These are phyloP conservation scores for Metschnikowia lunata DNA, from an alignment of 805 yeast species.

Conservation along the genomic window DNA sequence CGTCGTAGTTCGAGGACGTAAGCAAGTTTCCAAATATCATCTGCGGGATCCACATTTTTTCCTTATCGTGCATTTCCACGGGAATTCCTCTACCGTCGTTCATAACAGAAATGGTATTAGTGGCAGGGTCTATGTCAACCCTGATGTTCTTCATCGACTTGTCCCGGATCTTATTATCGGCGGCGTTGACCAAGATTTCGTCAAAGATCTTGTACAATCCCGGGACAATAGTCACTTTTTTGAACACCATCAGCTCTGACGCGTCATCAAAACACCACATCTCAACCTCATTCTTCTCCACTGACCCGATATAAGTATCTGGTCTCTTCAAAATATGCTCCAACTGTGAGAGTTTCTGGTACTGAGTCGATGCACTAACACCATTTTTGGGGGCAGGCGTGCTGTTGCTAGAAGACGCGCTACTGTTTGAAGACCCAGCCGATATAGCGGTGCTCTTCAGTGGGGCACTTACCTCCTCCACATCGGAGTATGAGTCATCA, in stretches of 20 bases:
- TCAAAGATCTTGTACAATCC: constrained; percentile 95
- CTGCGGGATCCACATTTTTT: constrained; percentile 90
- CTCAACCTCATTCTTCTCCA: constrained; percentile 71
- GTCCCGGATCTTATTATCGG: constrained; percentile 96
- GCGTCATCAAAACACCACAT: constrained; percentile 77
- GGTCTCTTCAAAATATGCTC: constrained; percentile 97
- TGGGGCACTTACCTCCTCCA: constrained; percentile 9
- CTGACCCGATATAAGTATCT: constrained; percentile 95
- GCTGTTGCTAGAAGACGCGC: constrained; percentile 15
- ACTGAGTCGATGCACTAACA: constrained; percentile 58
- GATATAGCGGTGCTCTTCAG: constrained; percentile 8
- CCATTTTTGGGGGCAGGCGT: constrained; percentile 15
- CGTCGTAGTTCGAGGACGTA: constrained; percentile 95
- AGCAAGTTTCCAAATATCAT: constrained; percentile 91
- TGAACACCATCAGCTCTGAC: constrained; percentile 40
- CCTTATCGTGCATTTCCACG: constrained; percentile 86
- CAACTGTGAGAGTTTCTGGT: constrained; percentile 89
- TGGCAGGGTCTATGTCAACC: constrained; percentile 75
- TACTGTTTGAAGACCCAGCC: constrained; percentile 7
- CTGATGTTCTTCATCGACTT: constrained; percentile 81
- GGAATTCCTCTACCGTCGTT: constrained; percentile 97
- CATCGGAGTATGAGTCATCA: constrained; percentile 9
- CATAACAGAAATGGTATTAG: constrained; percentile 69
- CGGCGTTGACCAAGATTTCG: constrained; percentile 96
- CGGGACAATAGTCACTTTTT: constrained; percentile 82